Evolutionary conservation across 2,329 filamentous ascomycete genomes (phyloP), one percentile per base, ranked within the genome.

Genomic region (Paecilomyces niveus): DNA sequence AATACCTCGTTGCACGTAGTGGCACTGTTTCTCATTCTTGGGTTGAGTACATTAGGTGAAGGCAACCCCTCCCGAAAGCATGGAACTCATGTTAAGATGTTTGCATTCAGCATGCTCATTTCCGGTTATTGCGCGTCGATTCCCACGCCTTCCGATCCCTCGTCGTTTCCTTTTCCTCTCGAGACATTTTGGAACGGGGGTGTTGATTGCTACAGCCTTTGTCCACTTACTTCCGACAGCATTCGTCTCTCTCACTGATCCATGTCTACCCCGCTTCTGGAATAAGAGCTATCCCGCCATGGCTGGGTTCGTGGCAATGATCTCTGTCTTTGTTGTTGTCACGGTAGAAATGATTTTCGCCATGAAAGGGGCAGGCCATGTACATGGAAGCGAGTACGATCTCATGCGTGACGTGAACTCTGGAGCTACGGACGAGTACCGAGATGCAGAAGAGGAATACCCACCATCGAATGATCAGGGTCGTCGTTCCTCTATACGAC

Each of bases 341-440:
- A 84, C 85, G 1, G 83, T 97, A 56, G 93, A 97, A 73, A 96
- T 94, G 76, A 91, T 92, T 71, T 87, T 97, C 65, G 92, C 91
- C 0, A 89, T 87, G 56, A 81, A 82, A 68, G 85, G 85, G 4
- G 84, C 83, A 8, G 79, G 79, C 15, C 84, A 87, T 68, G 78
- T 80, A 54, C 84, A 87, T 67, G 74, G 77, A 11, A 78, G 72
- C 32, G 81, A 82, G 59, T 83, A 81, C 61, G 79, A 82, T 61
- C 58, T 77, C 24, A 76, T 76, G 52, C 63, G 67, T 29, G 69
- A 69, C 26, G 60, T 65, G 39, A 62, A 64, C 15, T 61, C 60
- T 53, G 65, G 65, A 33, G 63, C 62, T 31, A 53, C 65, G 53
- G 60, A 58, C 31, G 59, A 64, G 8, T 61, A 63, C 53, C 59